Evolutionary conservation across 306 rosid species (phyloP).

Genomic region (Cucurbita maxima): DNA sequence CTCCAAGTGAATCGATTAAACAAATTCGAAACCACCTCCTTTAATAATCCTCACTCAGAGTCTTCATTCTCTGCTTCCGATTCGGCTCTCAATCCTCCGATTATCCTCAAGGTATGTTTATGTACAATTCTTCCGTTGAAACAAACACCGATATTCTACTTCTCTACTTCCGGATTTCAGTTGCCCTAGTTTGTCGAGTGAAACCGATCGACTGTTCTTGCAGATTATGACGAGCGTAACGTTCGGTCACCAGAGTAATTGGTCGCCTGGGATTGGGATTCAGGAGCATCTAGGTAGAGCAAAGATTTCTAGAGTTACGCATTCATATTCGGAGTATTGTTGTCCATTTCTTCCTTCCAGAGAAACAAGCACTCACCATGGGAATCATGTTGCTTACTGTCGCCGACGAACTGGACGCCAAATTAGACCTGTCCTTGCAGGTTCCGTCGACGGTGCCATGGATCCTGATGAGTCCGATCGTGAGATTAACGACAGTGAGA

Average conservation of each 20-base stretch:
- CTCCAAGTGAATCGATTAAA: not conserved
- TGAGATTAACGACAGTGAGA: slow-evolving; percentile 22
- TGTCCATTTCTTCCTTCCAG: slow-evolving; percentile 25
- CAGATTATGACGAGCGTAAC: slow-evolving; percentile 54
- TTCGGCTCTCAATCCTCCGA: not conserved
- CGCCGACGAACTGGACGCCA: slow-evolving; percentile 24
- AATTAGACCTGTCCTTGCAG: slow-evolving; percentile 31
- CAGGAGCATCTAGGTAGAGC: slow-evolving; percentile 35
- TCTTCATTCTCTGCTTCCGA: not conserved
- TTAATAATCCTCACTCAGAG: not conserved
- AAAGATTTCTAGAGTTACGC: slow-evolving; percentile 22
- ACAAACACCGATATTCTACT: too few species aligned
- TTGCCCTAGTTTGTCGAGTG: not conserved
- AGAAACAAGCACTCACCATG: slow-evolving; percentile 27
- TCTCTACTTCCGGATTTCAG: not conserved
- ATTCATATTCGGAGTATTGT: slow-evolving; percentile 27
- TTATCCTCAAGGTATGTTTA: not conserved
- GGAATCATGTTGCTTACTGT: slow-evolving; percentile 23
- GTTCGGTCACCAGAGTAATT: slow-evolving; percentile 53
- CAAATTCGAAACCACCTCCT: not conserved
- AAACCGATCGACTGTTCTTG: not conserved
- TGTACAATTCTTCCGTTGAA: not conserved
- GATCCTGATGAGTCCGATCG: slow-evolving; percentile 57
- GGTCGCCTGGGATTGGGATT: slow-evolving; percentile 50
- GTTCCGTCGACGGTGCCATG: slow-evolving; percentile 18